Evolutionary conservation across 345 rosid species (phyloP).

Genomic region (Murraya paniculata): DNA sequence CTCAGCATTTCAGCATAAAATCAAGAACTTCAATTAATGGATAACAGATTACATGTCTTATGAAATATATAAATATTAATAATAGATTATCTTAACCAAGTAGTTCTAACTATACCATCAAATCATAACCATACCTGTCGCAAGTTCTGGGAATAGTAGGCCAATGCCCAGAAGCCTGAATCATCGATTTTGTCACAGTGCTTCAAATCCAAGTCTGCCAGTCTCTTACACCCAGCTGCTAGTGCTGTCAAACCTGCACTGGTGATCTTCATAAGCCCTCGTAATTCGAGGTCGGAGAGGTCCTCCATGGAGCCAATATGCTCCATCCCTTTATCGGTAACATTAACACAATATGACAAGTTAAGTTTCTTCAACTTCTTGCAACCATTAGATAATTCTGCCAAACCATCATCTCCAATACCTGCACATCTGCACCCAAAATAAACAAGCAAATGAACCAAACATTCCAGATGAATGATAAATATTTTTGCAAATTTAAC

Average conservation of each 20-base stretch:
- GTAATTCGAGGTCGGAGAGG: constrained; percentile 68
- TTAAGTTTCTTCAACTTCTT: constrained; percentile 71
- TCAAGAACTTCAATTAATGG: background rate
- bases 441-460: constrained; percentile 12
- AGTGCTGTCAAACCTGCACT: constrained; percentile 61
- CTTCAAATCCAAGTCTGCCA: constrained; percentile 73
- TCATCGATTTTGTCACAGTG: constrained; percentile 70
- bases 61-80: background rate
- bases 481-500: background rate
- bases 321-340: constrained; percentile 64
- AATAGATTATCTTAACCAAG: background rate
- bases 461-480: background rate
- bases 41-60: background rate
- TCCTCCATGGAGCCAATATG: constrained; percentile 50
- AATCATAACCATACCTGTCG: constrained; percentile 56
- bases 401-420: constrained; percentile 74
- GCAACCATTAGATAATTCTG: constrained; percentile 69
- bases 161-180: constrained; percentile 74
- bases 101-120: background rate
- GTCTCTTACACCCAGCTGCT: constrained; percentile 56
- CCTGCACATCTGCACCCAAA: constrained; percentile 49
- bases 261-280: constrained; percentile 57
- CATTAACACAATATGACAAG: constrained; percentile 67
- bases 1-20: constrained; percentile 1
- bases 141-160: constrained; percentile 61